Evolutionary conservation across 1,139 yeast genomes (phyloP).

Genomic region (Saccharomyces hybrid): DNA sequence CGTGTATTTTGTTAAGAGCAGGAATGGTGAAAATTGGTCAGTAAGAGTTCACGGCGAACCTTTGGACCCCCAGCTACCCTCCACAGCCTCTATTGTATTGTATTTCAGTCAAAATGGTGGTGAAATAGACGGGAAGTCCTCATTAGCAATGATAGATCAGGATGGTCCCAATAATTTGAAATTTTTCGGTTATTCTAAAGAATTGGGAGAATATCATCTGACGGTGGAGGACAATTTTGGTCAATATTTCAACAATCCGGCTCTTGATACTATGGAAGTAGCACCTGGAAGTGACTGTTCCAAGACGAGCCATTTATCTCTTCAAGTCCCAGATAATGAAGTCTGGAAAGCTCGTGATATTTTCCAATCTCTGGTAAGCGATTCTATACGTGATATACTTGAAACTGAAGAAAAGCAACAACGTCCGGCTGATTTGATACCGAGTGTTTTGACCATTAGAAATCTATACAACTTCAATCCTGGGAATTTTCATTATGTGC

Average conservation of each 20-base stretch:
- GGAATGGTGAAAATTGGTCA: constrained; percentile 69
- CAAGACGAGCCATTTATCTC: constrained; percentile 56
- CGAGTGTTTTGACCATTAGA: constrained; percentile 43
- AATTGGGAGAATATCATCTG: constrained; percentile 49
- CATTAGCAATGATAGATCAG: constrained; percentile 33
- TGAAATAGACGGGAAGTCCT: constrained; percentile 48
- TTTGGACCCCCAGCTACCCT: constrained; percentile 40
- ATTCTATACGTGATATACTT: constrained; percentile 48
- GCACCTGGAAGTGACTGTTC: constrained; percentile 44
- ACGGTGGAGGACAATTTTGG: constrained; percentile 43
- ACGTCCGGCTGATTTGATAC: constrained; percentile 26
- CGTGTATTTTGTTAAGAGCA: constrained; percentile 69
- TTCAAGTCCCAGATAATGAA: constrained; percentile 63
- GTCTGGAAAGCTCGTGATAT: constrained; percentile 79
- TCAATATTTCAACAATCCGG: constrained; percentile 35
- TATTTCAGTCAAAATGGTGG: constrained; percentile 50
- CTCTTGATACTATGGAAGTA: constrained; percentile 20
- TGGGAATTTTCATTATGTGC: constrained; percentile 76
- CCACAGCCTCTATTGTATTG: constrained; percentile 61
- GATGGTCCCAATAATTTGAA: constrained; percentile 33
- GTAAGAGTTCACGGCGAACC: constrained; percentile 60
- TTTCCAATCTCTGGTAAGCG: constrained; percentile 61
- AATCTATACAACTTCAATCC: constrained; percentile 49
- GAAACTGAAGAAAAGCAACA: constrained; percentile 16
- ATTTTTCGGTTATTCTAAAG: constrained; percentile 48